Base-by-base conservation (phyloP, 306 rosid species). In the Hylodesmum podocarpum region DNA sequence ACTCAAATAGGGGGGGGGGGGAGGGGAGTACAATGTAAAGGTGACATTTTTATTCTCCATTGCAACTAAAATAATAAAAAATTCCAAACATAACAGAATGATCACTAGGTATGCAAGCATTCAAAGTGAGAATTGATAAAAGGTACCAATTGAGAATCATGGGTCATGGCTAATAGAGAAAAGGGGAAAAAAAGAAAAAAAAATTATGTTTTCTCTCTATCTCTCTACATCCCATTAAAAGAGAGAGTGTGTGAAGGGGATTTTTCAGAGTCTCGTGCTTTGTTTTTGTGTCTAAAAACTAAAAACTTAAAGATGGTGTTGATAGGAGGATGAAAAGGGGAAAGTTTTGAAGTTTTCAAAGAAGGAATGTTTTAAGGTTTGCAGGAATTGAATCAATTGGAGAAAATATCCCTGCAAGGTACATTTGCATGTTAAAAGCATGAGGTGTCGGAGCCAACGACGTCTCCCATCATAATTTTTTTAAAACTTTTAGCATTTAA, bases 301-400 rank as follows among this genome's bases (percentile, higher is more conserved):
- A 25, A 14, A 63, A 78, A 75, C n/a, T n/a, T n/a, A n/a, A n/a
- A n/a, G n/a, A n/a, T n/a, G n/a, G n/a, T n/a, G n/a, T n/a, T n/a
- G n/a, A n/a, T n/a, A n/a, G n/a, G n/a, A 79, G 74, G 44, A 55
- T 34, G 73, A 73, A 58, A 29, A 76, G 70, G 80, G 88, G 89
- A 82, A 80, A 88, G 89, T 88, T 85, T 84, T 88, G 69, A 81
- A 86, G n/a, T n/a, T n/a, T n/a, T n/a, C n/a, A n/a, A n/a, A n/a
- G n/a, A n/a, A n/a, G n/a, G n/a, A n/a, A n/a, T n/a, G n/a, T n/a
- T n/a, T n/a, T n/a, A n/a, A n/a, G n/a, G n/a, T n/a, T n/a, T n/a
- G n/a, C n/a, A n/a, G n/a, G n/a, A n/a, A n/a, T n/a, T n/a, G n/a
- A n/a, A n/a, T n/a, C n/a, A n/a, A n/a, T n/a, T n/a, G n/a, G n/a